Evolutionary conservation across 441 rosid species (phyloP), one percentile per base, ranked within the genome.

Genomic region (Adansonia rubrostipa): DNA sequence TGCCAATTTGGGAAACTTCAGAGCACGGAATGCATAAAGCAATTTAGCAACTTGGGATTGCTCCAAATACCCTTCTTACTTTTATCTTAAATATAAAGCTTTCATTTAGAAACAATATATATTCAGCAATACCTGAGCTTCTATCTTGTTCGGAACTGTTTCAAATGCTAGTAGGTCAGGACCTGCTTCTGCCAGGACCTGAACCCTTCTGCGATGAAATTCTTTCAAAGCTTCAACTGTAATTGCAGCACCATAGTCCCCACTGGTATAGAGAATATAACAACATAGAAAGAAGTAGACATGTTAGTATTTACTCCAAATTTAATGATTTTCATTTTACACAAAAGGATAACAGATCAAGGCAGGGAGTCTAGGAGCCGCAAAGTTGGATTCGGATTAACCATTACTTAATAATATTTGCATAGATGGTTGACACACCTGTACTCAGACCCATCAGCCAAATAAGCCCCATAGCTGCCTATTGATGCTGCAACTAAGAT

Each of bases 391-490:
- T 45, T 61, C 3, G 20, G 33, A 36, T 36, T 48, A 47, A 69
- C 11, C 56, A 20, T 47, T 70, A 24, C 54, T 50, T 19, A 20
- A 72, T 17, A 24, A 71, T 5, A 47, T 65, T 45, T 22, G 66
- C 67, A 36, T 6, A 58, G 53, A 15, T 53, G 47, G 60, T 36
- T 33, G 48, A 79, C 79, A 68, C 74, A 92, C 96, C 97, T 92
- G 90, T 95, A 93, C 83, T 95, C 98, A 2, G 98, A 93, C 54
- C 97, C 98, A 89, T 93, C 98, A 61, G 97, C 98, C 86, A 95
- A 88, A 79, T 89, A 95, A 24, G 97, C 98, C 44, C 97, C 98
- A 76, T 93, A 95, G 91, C 97, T 93, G 24, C 97, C 98, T 58
- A 95, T 91, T 42, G 98, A 92, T 79, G 97, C 97, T 9, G 97